These are phyloP conservation scores for Lipomyces spencermartinsiae DNA, from an alignment of 805 yeast species.

Conservation along the genomic window DNA sequence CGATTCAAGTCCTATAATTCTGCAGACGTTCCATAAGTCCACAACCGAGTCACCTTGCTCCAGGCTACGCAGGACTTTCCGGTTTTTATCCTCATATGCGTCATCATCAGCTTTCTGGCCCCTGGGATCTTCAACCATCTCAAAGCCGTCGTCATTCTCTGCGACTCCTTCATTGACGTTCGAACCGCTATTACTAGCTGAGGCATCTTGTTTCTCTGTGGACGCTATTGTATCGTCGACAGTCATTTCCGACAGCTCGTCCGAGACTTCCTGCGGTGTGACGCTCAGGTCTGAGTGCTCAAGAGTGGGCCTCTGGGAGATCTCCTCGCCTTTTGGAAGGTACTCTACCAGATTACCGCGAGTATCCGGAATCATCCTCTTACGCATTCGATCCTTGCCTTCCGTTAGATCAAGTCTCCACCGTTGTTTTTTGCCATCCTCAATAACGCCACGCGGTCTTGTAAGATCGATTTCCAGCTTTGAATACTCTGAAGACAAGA, in stretches of 20 bases:
- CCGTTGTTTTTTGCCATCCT: constrained; percentile 38
- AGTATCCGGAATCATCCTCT: constrained; percentile 62
- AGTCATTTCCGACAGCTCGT: constrained; percentile 17
- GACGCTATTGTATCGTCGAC: constrained; percentile 15
- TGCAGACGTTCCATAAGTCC: constrained; percentile 77
- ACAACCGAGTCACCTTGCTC: constrained; percentile 72
- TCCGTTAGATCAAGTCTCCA: constrained; percentile 73
- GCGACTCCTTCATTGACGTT: constrained; percentile 30
- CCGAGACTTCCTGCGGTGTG: constrained; percentile 11
- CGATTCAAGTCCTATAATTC: constrained; percentile 77
- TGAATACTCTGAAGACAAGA: constrained; percentile 56
- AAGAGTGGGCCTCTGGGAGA: neutral
- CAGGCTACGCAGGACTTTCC: constrained; percentile 74
- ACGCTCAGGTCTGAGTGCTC: neutral
- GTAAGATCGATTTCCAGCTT: constrained; percentile 53
- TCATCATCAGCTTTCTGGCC: constrained; percentile 40
- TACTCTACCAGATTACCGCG: constrained; percentile 55
- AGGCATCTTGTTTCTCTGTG: neutral
- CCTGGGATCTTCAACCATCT: constrained; percentile 41
- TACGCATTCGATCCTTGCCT: constrained; percentile 70
- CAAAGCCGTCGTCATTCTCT: constrained; percentile 42
- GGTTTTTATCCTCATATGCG: constrained; percentile 63
- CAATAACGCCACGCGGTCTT: constrained; percentile 43
- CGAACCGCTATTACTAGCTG: neutral
- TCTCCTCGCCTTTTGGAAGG: constrained; percentile 47